Evolutionary conservation across 2,329 filamentous ascomycete genomes (phyloP), one percentile per base, ranked within the genome.

Genomic region (Zymoseptoria pseudotritici): DNA sequence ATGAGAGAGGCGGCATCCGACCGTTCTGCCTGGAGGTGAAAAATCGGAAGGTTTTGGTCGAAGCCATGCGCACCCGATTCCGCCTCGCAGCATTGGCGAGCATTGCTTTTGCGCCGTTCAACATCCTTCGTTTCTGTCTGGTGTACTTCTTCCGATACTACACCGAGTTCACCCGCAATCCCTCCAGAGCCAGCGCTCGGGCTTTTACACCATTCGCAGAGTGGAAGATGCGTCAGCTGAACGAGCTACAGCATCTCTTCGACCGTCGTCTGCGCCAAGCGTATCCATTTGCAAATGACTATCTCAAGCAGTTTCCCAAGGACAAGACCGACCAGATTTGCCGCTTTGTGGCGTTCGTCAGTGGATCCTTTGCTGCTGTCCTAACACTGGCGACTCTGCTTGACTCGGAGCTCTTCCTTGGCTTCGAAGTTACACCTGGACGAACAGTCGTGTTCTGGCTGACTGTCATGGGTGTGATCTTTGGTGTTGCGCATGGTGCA

Each of bases 201-300:
- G 87, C 91, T 65, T 99, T 97, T 72, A 97, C 93, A 0, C 90
- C 91, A 1, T 83, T 96, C 55, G 94, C 94, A 0, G 89, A 96
- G 72, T 99, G 94, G 94, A 97, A 97, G 70, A 97, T 99, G 64
- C 87, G 94, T 54, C 93, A 97, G 73, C 99, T 97, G 81, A 99
- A 99, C 70, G 94, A 99, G 74, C 81, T 99, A 1, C 88, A 88
- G 59, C 94, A 99, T 74, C 81, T 97, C 2, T 99, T 97, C 69
- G 84, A 91, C 61, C 89, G 93, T 65, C 86, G 94, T 20, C 80
- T 93, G 50, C 92, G 96, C 65, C 95, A 97, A 88, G 96, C 94
- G 0, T 91, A 94, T 70, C 92, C 93, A 0, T 97, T 91, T 72
- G 93, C 94, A 2, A 91, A 88, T 36, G 85, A 91, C 54, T 99